Evolutionary conservation across 176 grass and related monocot species (phyloP).

Genomic region (Luzula sylvatica): DNA sequence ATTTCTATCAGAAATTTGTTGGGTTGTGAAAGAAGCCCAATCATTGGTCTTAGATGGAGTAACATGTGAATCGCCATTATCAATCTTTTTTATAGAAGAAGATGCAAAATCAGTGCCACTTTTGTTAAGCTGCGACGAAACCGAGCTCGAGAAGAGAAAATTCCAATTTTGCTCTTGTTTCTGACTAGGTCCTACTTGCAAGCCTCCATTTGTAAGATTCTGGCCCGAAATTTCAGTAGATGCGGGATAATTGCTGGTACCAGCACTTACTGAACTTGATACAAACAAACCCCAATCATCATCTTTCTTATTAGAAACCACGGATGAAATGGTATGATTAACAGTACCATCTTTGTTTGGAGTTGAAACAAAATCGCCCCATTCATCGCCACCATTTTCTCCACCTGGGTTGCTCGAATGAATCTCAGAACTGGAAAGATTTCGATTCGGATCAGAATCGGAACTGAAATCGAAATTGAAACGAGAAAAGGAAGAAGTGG

Average conservation of each 20-base stretch:
- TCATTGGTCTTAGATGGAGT: not conserved
- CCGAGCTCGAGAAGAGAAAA: constrained; percentile 2
- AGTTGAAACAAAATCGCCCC: constrained; percentile 11
- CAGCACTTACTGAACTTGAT: not conserved
- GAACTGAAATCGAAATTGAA: not conserved
- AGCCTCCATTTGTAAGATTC: constrained; percentile 9
- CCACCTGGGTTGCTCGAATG: constrained; percentile 1
- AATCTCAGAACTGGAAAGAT: not conserved
- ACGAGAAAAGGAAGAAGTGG: constrained; percentile 1
- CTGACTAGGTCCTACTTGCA: not conserved
- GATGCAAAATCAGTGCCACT: constrained; percentile 1
- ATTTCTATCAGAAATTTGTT: not conserved
- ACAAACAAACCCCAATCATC: constrained; percentile 5
- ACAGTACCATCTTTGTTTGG: not conserved
- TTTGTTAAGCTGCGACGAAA: not conserved
- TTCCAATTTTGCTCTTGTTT: constrained; percentile 7
- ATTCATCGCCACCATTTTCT: constrained; percentile 11
- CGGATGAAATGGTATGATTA: not conserved
- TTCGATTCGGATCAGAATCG: not conserved
- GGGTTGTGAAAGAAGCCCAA: constrained; percentile 4
- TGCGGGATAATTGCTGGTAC: not conserved
- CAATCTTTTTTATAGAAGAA: not conserved
- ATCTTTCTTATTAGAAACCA: not conserved
- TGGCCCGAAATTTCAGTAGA: not conserved
- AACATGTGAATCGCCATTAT: constrained; percentile 3